These are phyloP conservation scores for Flammula alnicola DNA, from an alignment of 1,284 basidiomycete genomes.

Conservation along the genomic window DNA sequence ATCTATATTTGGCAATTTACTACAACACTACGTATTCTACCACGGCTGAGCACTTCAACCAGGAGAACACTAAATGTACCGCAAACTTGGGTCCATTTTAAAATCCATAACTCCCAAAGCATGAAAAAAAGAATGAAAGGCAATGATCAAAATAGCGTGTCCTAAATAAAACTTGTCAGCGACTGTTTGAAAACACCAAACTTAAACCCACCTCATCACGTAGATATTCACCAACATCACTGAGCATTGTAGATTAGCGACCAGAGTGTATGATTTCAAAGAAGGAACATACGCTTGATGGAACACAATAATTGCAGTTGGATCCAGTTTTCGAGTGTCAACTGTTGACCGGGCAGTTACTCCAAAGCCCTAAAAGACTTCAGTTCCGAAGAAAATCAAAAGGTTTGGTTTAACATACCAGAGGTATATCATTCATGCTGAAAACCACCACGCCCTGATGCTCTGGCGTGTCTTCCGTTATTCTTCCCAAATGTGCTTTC, in stretches of 20 bases:
- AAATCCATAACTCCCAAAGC: constrained; percentile 22
- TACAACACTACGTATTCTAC: constrained; percentile 19
- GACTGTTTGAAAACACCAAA: constrained; percentile 7
- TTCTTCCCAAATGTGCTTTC: constrained; percentile 98
- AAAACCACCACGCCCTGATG: constrained; percentile 98
- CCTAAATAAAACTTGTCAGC: constrained; percentile 43
- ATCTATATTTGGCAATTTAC: constrained; percentile 22
- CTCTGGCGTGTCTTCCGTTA: constrained; percentile 98
- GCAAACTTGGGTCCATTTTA: constrained; percentile 19
- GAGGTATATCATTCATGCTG: constrained; percentile 92
- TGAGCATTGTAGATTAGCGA: constrained; percentile 33
- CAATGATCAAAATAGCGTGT: constrained; percentile 64
- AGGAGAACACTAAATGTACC: constrained; percentile 29
- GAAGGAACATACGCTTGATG: constrained; percentile 85
- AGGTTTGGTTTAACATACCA: too few relatives aligned
- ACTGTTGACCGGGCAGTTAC: constrained; percentile 96
- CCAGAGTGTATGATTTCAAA: neutral
- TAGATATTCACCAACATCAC: constrained; percentile 95
- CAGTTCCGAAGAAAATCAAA: too few relatives aligned
- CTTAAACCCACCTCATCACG: constrained; percentile 80
- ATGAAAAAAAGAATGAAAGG: constrained; percentile 22
- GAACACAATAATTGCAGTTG: constrained; percentile 98
- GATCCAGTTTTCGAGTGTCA: constrained; percentile 96
- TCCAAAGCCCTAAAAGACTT: constrained; percentile 92
- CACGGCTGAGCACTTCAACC: constrained; percentile 47